A percentile compares a stretch with the other conserved stretches of the same genome.
These are phyloP conservation scores for Fraxinus platypoda DNA, from an alignment of 305 asterid species.

Conservation along the genomic window DNA sequence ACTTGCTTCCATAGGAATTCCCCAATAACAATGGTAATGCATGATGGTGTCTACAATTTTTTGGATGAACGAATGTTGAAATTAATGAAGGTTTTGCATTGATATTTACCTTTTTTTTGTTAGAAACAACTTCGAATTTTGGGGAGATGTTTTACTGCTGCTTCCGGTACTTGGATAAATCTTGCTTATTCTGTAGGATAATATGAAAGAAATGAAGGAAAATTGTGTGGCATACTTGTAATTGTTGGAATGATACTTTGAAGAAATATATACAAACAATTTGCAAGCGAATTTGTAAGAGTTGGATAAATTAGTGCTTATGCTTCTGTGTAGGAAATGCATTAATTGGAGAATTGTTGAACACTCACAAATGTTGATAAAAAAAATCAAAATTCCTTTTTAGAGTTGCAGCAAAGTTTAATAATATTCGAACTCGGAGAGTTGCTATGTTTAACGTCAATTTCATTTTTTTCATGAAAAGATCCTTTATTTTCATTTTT, in stretches of 20 bases:
- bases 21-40: too few relatives aligned
- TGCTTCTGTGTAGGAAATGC: not conserved
- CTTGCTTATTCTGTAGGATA: slow-evolving; percentile 4
- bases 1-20: too few relatives aligned
- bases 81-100: too few relatives aligned
- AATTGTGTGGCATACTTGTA: not conserved
- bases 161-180: slow-evolving; percentile 42
- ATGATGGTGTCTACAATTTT: too few relatives aligned
- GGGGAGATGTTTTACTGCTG: slow-evolving; percentile 73
- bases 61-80: too few relatives aligned
- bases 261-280: not conserved
- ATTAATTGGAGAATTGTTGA: not conserved
- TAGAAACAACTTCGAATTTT: slow-evolving; percentile 67
- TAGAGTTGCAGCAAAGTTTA: not conserved
- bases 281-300: not conserved
- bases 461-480: not conserved
- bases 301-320: not conserved
- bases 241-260: not conserved
- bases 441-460: not conserved
- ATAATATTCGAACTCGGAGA: not conserved
- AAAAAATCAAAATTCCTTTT: too few relatives aligned
- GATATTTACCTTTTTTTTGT: too few relatives aligned
- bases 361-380: not conserved
- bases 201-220: not conserved
- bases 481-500: not conserved